Base-by-base conservation (phyloP, 192 early-diverging fungal genomes). In the Radiomyces spectabilis region DNA sequence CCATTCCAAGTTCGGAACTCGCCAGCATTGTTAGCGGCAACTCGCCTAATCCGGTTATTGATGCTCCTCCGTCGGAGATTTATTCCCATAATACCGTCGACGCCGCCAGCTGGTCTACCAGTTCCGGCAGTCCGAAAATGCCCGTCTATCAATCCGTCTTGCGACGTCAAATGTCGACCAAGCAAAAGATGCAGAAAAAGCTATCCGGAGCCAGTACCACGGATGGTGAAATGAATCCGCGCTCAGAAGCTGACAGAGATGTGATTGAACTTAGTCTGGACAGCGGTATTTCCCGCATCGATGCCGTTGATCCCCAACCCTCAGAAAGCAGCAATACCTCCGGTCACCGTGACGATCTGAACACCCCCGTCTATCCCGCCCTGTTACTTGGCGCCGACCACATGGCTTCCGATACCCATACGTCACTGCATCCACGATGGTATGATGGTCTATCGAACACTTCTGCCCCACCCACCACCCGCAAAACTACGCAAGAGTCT, bases 21-120 rank as follows among this genome's bases (percentile, higher is more conserved):
- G 67, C 67, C 1, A 58, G 39, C 25, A 69, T 69, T 21, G 55
- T 69, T 5, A 62, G 67, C 21, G 67, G 67, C n/a, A 63, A 59
- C 19, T 53, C 60, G 4, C 60, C 60, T 1, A 62, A 62, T 31
- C 60, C 60, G n/a, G 40, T 62, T 10, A 24, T 48, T 3, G 60
- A 62, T 18, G 51, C 34, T 5, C 59, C 59, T 16, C 59, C 49
- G 19, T 19, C 49, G 6, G 48, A 50, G 32, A 5, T 40, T 40
- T 40, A 40, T 40, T 8, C 39, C 21, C 21, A 15, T 8, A 18
- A 15, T 4, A 19, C 39, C 3, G n/a, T 50, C 30, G 22, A 35
- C 26, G 13, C 32, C 15, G 29, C 18, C 30, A 27, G 34, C 21
- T 16, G 16, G n/a, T n/a, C 18, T 24, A 31, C 26, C 13, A 12